Conservation (phyloP, 805 yeast species). For the Wickerhamomyces sydowiorum region DNA sequence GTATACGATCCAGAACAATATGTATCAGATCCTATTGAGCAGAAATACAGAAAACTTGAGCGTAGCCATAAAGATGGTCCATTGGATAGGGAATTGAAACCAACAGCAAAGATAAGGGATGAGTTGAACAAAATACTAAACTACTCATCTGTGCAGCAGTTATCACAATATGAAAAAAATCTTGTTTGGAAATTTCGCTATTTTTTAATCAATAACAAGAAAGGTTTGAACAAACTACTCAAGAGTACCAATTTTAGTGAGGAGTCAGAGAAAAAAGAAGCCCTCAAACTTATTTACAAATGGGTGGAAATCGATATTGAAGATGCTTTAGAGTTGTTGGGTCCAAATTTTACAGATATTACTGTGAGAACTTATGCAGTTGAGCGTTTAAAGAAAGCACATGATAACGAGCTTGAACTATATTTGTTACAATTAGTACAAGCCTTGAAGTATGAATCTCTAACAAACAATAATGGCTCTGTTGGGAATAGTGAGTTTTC, state of each 20-base stretch:
- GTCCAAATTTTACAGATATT: constrained; percentile 68
- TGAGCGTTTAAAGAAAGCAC: constrained; percentile 69
- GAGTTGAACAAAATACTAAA: constrained; percentile 62
- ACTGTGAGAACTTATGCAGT: constrained; percentile 86
- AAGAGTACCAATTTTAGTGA: constrained; percentile 89
- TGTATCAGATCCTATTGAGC: constrained; percentile 77
- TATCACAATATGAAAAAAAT: constrained; percentile 79
- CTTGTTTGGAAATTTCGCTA: constrained; percentile 88
- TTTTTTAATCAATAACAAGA: constrained; percentile 62
- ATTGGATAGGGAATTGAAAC: constrained; percentile 80
- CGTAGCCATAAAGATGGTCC: constrained; percentile 75
- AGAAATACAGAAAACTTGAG: constrained; percentile 77
- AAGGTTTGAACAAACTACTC: constrained; percentile 72
- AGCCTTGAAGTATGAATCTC: constrained; percentile 73
- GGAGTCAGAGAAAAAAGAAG: constrained; percentile 73
- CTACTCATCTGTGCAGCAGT: constrained; percentile 78
- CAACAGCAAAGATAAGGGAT: constrained; percentile 76
- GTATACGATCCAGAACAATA: constrained; percentile 69
- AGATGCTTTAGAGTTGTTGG: constrained; percentile 79
- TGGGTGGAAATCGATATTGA: constrained; percentile 79
- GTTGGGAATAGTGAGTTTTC: constrained; percentile 28
- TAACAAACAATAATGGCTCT: constrained; percentile 1
- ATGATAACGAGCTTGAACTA: constrained; percentile 72
- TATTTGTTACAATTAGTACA: constrained; percentile 88
- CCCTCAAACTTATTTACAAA: constrained; percentile 60